Base-by-base conservation (phyloP, 2,329 filamentous ascomycete genomes). In the Periconia sp. region DNA sequence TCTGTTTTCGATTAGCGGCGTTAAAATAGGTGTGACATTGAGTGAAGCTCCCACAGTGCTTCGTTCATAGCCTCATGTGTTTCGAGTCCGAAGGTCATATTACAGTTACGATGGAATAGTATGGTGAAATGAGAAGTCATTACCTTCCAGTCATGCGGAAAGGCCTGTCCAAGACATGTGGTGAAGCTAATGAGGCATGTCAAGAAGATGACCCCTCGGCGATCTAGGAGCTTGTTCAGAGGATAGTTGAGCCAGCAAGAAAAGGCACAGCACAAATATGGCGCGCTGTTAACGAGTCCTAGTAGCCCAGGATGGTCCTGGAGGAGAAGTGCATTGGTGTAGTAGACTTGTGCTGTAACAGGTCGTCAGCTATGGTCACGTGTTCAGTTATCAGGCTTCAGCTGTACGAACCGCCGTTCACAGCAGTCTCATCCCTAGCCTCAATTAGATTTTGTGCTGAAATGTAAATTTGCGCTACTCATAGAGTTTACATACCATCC, bases 181-280 rank as follows among this genome's bases (percentile, higher is more conserved):
- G 56, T 13, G 11, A 50, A 57, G 42, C 49, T 54, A 34, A 57
- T 59, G 10, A 56, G 36, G 36, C 51, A 55, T 10, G 54, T 54
- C 10, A 52, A 10, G 35, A 59, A 56, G 15, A 59, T 57, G 31
- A 54, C 50, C 4, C 56, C 54, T 21, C 56, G 44, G 15, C 56
- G 49, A 36, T 54, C 49, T 10, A 59, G 37, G 5, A 50, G 39
- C 21, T 30, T 49, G 29, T 59, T 59, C 23, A 59, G 15, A 13
- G 56, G 56, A 30, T 58, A 54, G 24, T 56, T 56, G 10, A 58
- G 42, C 45, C 52, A 56, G 25, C 53, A 58, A 9, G 53, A 43
- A 9, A 58, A 49, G 10, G 51, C 48, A 34, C 48, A 59, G 30
- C 55, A 56, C 2, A 59, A 31, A 28, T 59, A 59, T 13, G 55